These are phyloP conservation scores for Raddia distichophylla DNA, from an alignment of 176 grass and related monocot genomes.

Conservation along the genomic window DNA sequence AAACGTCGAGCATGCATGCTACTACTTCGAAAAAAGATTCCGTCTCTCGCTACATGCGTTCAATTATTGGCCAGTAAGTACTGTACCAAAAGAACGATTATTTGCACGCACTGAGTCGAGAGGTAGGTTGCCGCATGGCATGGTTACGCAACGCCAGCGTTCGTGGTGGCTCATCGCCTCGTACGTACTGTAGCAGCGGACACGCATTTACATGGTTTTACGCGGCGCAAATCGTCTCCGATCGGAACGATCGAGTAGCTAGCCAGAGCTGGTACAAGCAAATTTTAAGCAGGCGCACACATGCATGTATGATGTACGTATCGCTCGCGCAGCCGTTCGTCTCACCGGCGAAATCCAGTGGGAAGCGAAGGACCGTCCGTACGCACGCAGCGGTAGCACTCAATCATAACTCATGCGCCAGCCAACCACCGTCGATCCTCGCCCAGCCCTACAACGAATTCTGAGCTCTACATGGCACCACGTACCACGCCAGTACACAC, in stretches of 20 bases:
- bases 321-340: not conserved
- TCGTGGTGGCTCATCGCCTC: not conserved
- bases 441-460: not conserved
- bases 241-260: no score
- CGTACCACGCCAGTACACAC: not conserved
- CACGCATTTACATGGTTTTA: not conserved
- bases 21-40: not conserved
- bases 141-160: no score
- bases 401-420: not conserved
- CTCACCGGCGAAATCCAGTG: not conserved
- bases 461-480: not conserved
- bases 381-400: not conserved
- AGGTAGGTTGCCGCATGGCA: not conserved
- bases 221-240: not conserved
- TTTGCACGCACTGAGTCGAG: not conserved
- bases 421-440: not conserved
- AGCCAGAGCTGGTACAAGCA: not conserved
- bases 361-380: not conserved
- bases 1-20: not conserved
- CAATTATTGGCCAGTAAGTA: not conserved
- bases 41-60: not conserved
- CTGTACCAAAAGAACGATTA: not conserved
- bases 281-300: no score
- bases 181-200: not conserved
- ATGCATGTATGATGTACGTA: not conserved